These are phyloP conservation scores for Amanita thiersii DNA, from an alignment of 768 basidiomycete genomes.

Conservation along the genomic window DNA sequence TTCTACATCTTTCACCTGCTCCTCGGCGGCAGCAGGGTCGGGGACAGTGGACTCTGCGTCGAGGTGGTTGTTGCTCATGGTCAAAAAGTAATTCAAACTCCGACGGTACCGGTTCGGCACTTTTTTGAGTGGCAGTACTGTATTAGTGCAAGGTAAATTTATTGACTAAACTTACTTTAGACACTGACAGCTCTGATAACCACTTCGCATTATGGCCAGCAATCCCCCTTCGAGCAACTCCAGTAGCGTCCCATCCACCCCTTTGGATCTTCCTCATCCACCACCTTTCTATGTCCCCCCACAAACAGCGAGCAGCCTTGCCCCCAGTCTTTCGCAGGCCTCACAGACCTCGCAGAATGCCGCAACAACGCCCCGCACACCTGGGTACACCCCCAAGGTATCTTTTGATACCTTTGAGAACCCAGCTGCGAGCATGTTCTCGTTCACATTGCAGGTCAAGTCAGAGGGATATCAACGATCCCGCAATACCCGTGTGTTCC, in stretches of 20 bases:
- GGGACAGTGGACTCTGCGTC: background rate
- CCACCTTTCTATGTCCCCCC: conserved; percentile 8
- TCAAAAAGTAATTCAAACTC: conserved; percentile 12
- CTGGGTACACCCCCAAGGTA: conserved; percentile 58
- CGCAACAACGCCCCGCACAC: conserved; percentile 13
- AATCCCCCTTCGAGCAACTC: background rate
- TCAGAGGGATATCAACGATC: conserved; percentile 72
- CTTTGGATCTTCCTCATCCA: background rate
- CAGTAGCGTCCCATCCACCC: background rate
- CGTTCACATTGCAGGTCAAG: conserved; percentile 81
- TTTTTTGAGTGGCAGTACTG: conserved; percentile 8
- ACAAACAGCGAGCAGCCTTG: conserved; percentile 1
- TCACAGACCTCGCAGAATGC: conserved; percentile 11
- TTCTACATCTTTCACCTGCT: background rate
- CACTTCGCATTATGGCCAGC: too few relatives aligned
- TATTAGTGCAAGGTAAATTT: conserved; percentile 8
- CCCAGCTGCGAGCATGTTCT: conserved; percentile 74
- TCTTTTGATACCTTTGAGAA: conserved; percentile 89
- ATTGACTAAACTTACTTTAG: too few relatives aligned
- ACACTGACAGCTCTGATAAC: too few relatives aligned
- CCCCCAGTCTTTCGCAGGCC: conserved; percentile 13
- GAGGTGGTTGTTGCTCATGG: conserved; percentile 5
- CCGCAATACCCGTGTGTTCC: conserved; percentile 76
- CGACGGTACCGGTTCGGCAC: conserved; percentile 9
- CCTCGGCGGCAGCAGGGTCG: background rate